phyloP scores from a whole-genome alignment of 1,284 basidiomycete genomes.

The Heterobasidion irregulare region DNA sequence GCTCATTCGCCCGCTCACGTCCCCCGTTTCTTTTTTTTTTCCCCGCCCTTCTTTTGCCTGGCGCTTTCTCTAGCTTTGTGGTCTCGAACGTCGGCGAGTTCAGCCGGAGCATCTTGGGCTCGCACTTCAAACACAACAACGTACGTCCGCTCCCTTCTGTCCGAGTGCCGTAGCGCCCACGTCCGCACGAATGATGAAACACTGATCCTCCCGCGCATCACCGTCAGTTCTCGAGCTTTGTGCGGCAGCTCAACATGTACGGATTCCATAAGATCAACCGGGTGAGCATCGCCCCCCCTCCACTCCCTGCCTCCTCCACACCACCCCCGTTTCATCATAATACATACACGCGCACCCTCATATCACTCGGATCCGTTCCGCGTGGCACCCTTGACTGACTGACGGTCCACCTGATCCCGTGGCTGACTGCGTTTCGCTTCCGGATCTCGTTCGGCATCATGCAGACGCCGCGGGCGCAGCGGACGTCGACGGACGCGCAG shows the following conservation, averaged over 20 bases:
- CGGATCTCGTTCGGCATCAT: slow-evolving; percentile 3
- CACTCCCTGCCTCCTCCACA: neutral
- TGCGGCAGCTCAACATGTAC: slow-evolving; percentile 88
- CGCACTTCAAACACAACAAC: slow-evolving; percentile 81
- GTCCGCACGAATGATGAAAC: slow-evolving; percentile 5
- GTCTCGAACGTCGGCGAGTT: slow-evolving; percentile 80
- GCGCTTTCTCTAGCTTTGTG: slow-evolving; percentile 46
- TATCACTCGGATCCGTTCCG: neutral
- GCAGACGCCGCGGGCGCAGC: slow-evolving; percentile 76
- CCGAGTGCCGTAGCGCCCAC: neutral
- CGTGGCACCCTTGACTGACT: no score
- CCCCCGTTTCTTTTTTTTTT: neutral
- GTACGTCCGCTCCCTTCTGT: slow-evolving; percentile 29
- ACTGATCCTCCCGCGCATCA: slow-evolving; percentile 2
- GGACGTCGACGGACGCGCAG: slow-evolving; percentile 71
- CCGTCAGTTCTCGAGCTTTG: slow-evolving; percentile 77
- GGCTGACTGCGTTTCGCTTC: neutral
- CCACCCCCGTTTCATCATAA: neutral
- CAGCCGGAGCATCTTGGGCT: slow-evolving; percentile 70
- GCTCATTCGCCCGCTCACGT: neutral
- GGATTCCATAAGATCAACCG: slow-evolving; percentile 82
- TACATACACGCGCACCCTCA: neutral
- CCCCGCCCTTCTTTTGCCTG: neutral
- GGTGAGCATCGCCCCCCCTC: slow-evolving; percentile 28
- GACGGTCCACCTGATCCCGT: neutral